A percentile compares a stretch with the other conserved stretches of the same genome.
phyloP scores from a whole-genome alignment of 768 basidiomycete species.

The Xerocomus spinulosus region DNA sequence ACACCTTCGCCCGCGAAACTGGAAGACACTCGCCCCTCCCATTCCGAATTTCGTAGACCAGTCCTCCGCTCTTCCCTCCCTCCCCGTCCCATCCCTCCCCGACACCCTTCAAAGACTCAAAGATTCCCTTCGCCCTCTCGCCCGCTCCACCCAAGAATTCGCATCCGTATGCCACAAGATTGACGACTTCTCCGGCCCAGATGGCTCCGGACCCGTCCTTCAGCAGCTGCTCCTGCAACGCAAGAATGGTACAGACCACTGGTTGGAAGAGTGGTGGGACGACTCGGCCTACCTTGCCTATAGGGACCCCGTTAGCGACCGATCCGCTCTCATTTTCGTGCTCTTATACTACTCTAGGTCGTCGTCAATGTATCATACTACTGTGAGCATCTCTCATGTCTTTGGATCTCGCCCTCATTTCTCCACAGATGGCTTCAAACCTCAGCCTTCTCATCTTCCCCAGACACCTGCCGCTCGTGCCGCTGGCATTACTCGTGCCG shows the following conservation, averaged over 20 bases:
- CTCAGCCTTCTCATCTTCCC: slow-evolving; percentile 55
- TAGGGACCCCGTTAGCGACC: slow-evolving; percentile 65
- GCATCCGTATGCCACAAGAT: slow-evolving; percentile 55
- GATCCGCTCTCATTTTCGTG: background rate
- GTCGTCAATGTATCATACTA: slow-evolving; percentile 94
- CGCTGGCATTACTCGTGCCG: slow-evolving; percentile 63
- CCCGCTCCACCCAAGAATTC: slow-evolving; percentile 58
- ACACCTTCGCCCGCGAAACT: slow-evolving; percentile 44
- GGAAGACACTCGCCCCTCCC: slow-evolving; percentile 70
- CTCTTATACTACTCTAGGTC: slow-evolving; percentile 43
- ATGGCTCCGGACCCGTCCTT: slow-evolving; percentile 46
- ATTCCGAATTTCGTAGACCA: slow-evolving; percentile 67
- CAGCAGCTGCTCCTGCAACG: slow-evolving; percentile 60
- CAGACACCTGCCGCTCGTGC: slow-evolving; percentile 62
- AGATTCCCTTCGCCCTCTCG: slow-evolving; percentile 67
- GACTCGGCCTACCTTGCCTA: slow-evolving; percentile 77
- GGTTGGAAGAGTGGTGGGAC: slow-evolving; percentile 97
- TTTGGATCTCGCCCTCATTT: slow-evolving; percentile 5
- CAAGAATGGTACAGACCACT: slow-evolving; percentile 57
- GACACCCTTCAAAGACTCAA: slow-evolving; percentile 67
- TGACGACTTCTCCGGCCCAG: slow-evolving; percentile 50
- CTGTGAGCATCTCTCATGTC: slow-evolving; percentile 44
- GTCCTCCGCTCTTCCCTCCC: slow-evolving; percentile 48
- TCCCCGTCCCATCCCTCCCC: slow-evolving; percentile 71
- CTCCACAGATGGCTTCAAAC: slow-evolving; percentile 70